Evolutionary conservation across 192 early-diverging fungal species (phyloP).

Genomic region (Linnemannia exigua): DNA sequence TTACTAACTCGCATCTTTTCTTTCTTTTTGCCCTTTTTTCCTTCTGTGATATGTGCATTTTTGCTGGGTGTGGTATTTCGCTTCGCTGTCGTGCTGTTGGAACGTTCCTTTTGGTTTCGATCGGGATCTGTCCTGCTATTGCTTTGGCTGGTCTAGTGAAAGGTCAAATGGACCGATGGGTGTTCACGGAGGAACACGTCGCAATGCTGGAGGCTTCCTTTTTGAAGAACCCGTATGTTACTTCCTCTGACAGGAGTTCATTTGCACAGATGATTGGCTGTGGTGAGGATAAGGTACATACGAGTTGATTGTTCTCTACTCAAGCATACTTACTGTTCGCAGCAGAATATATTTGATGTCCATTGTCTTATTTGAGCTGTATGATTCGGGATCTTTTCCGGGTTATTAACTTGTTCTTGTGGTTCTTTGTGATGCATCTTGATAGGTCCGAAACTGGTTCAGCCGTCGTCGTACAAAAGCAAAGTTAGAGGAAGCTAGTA

Average conservation of each 20-base stretch:
- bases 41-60: neutral
- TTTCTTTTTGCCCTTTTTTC: neutral
- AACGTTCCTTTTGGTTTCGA: neutral
- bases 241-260: constrained; percentile 1
- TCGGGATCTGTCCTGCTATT: neutral
- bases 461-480: constrained; percentile 31
- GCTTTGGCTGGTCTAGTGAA: constrained; percentile 11
- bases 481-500: neutral
- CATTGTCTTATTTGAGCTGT: neutral
- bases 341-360: too few relatives aligned
- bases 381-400: neutral
- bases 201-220: constrained; percentile 18
- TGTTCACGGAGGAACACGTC: constrained; percentile 25
- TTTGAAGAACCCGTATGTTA: constrained; percentile 1
- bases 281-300: constrained; percentile 29
- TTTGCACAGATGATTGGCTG: constrained; percentile 31
- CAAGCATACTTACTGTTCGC: too few relatives aligned
- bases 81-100: neutral
- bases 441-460: constrained; percentile 38
- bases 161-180: constrained; percentile 33
- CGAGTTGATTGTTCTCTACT: neutral
- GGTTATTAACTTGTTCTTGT: neutral
- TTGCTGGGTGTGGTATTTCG: constrained; percentile 5
- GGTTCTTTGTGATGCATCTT: neutral
- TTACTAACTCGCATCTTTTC: neutral